Conservation (phyloP, 768 basidiomycete species). For the Mycena chlorophos region DNA sequence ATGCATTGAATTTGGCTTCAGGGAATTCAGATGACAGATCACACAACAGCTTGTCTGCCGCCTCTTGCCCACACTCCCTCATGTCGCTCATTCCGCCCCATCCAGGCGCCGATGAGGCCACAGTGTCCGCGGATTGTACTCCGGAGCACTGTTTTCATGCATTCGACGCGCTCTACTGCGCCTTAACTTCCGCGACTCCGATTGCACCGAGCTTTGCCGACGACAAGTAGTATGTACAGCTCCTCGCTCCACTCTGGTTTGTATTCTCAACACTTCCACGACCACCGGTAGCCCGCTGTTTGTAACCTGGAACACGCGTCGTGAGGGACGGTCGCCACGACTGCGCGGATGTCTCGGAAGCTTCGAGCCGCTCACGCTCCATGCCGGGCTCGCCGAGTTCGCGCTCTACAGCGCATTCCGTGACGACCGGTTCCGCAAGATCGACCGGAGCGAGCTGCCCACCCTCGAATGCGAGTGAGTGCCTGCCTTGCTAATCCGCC, state of each 20-base stretch:
- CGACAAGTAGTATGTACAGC: conserved; percentile 69
- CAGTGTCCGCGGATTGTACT: conserved; percentile 52
- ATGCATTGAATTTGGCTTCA: not conserved
- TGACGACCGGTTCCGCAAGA: conserved; percentile 82
- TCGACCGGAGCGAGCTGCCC: conserved; percentile 74
- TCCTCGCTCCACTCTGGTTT: not conserved
- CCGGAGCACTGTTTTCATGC: conserved; percentile 80
- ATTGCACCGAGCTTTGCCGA: conserved; percentile 65
- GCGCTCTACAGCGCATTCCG: conserved; percentile 89
- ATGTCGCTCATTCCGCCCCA: conserved; percentile 62
- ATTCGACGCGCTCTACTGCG: conserved; percentile 79
- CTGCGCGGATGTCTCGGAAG: conserved; percentile 95
- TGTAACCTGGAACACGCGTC: conserved; percentile 91
- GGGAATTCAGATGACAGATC: not conserved
- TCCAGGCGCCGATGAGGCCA: conserved; percentile 40
- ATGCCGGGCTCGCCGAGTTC: conserved; percentile 82
- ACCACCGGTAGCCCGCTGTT: conserved; percentile 82
- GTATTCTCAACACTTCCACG: not conserved
- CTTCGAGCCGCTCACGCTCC: conserved; percentile 76
- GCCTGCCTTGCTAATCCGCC: conserved; percentile 5
- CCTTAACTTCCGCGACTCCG: conserved; percentile 57
- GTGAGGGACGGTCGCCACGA: conserved; percentile 57
- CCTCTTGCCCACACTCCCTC: conserved; percentile 11
- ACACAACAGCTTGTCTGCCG: not conserved
- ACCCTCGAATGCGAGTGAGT: conserved; percentile 86